Conservation (phyloP, 139 green algal genomes). For the Edaphochlamys debaryana region DNA sequence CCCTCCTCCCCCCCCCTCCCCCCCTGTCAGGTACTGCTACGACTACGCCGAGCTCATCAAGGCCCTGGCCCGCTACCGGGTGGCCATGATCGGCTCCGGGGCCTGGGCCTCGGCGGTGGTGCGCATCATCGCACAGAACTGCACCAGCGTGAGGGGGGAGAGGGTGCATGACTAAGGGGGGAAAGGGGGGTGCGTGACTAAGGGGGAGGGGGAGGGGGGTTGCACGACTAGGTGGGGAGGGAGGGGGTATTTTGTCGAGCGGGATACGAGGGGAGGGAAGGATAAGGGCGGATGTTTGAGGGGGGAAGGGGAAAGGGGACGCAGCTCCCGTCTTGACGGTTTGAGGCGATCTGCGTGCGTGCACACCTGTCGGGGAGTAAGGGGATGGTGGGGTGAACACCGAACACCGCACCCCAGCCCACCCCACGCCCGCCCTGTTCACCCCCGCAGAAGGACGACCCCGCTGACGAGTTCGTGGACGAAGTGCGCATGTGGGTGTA, state of each 20-base stretch:
- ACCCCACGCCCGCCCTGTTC: too few relatives aligned
- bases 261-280: neutral
- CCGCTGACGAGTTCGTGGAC: conserved; percentile 65
- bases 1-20: neutral
- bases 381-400: too few relatives aligned
- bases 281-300: too few relatives aligned
- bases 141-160: neutral
- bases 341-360: too few relatives aligned
- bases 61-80: conserved; percentile 49
- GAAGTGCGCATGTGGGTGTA: conserved; percentile 69
- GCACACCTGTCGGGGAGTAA: too few relatives aligned
- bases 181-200: neutral
- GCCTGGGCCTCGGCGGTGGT: conserved; percentile 72
- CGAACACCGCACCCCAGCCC: too few relatives aligned
- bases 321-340: too few relatives aligned
- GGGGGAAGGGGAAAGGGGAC: neutral
- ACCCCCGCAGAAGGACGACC: too few relatives aligned
- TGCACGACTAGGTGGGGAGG: neutral
- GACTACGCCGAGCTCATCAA: conserved; percentile 50
- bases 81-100: conserved; percentile 64
- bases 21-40: conserved; percentile 51
- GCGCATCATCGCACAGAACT: conserved; percentile 65
- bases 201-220: neutral
- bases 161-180: too few relatives aligned
- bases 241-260: too few relatives aligned